Conservation (phyloP, 2,329 filamentous ascomycete species). For the Atkinsonella hypoxylon region DNA sequence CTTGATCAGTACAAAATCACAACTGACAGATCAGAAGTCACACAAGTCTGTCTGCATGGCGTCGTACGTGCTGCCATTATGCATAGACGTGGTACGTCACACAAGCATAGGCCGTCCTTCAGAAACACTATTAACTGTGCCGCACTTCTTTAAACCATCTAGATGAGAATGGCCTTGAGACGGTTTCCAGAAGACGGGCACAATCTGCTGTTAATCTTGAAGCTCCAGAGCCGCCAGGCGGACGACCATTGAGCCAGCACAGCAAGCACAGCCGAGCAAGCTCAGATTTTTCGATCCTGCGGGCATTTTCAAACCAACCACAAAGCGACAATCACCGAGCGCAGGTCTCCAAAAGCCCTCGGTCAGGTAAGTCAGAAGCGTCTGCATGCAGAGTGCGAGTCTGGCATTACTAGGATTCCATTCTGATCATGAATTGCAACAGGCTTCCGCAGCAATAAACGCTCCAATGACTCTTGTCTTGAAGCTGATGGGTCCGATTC, state of each 20-base stretch:
- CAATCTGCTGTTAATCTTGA: conserved; percentile 52
- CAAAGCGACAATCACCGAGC: conserved; percentile 24
- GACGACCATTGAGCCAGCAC: conserved; percentile 45
- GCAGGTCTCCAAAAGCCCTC: conserved; percentile 21
- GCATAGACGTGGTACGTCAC: conserved; percentile 51
- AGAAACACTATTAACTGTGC: conserved; percentile 1
- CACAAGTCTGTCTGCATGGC: conserved; percentile 62
- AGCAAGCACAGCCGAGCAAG: conserved; percentile 59
- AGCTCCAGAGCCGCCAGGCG: conserved; percentile 35
- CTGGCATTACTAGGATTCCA: background rate
- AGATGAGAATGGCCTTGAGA: conserved; percentile 31
- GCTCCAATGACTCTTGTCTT: conserved; percentile 43
- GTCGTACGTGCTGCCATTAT: conserved; percentile 62
- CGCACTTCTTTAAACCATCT: background rate
- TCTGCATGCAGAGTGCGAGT: background rate
- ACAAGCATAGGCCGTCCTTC: background rate
- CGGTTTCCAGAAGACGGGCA: conserved; percentile 39
- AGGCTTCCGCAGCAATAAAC: conserved; percentile 40
- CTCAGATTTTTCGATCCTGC: conserved; percentile 54
- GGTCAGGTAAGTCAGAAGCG: conserved; percentile 13
- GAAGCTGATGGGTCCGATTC: conserved; percentile 60
- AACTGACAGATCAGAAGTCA: conserved; percentile 54
- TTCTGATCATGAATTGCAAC: conserved; percentile 14
- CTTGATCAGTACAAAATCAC: conserved; percentile 66
- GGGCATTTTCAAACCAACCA: conserved; percentile 38